Conservation (phyloP, 169 alveolate species). For the Cryptosporidium ubiquitum region DNA sequence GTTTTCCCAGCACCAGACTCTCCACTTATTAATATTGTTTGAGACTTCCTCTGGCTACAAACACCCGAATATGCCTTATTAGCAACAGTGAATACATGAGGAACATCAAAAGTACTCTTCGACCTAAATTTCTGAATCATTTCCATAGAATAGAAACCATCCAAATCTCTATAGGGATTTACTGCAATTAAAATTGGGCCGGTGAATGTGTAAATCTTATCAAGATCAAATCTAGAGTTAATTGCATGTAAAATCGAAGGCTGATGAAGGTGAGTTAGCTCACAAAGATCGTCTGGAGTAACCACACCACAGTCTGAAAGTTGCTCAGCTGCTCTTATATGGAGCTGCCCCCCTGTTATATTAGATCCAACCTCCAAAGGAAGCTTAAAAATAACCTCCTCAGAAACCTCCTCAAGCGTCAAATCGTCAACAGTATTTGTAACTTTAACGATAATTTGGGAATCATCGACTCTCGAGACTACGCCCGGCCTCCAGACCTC, state of each 20-base stretch:
- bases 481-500: conserved; percentile 74
- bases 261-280: conserved; percentile 89
- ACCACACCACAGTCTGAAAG: conserved; percentile 75
- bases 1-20: conserved; percentile 99
- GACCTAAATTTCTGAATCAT: conserved; percentile 74
- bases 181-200: conserved; percentile 97
- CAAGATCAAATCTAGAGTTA: conserved; percentile 89
- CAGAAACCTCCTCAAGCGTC: conserved; percentile 55
- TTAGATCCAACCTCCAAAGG: conserved; percentile 13
- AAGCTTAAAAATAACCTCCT: conserved; percentile 27
- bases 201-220: conserved; percentile 94
- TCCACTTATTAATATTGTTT: conserved; percentile 97
- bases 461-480: conserved; percentile 34
- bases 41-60: conserved; percentile 87
- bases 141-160: conserved; percentile 74
- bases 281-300: conserved; percentile 88
- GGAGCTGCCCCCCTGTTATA: background rate
- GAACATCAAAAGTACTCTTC: conserved; percentile 75
- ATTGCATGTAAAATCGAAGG: conserved; percentile 93
- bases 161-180: conserved; percentile 92
- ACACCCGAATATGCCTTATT: conserved; percentile 92
- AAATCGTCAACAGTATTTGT: conserved; percentile 29
- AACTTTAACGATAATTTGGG: conserved; percentile 16
- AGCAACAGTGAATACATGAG: conserved; percentile 95
- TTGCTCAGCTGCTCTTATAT: conserved; percentile 47